Evolutionary conservation across 2,329 filamentous ascomycete genomes (phyloP), one percentile per base, ranked within the genome.

Genomic region (Diaporthe ampelina): DNA sequence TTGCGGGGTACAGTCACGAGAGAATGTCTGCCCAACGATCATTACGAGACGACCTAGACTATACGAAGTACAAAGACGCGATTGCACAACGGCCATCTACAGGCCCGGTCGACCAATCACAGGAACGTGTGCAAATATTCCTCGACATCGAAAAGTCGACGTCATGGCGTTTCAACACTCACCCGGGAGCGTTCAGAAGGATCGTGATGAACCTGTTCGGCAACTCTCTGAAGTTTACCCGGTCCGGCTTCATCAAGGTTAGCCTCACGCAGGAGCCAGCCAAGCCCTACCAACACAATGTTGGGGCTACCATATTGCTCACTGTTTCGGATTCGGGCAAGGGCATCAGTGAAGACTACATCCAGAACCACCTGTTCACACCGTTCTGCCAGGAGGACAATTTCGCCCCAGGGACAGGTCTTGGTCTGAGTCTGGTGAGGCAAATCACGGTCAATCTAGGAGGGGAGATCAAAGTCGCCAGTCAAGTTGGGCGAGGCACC

Each of bases 371-470:
- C 15, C 81, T 94, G 0, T 94, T 91, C 78, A 89, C 87, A 0
- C 90, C 91, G 0, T 94, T 94, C 74, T 82, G 86, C 0, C 92
- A 94, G 76, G 92, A 94, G 77, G 87, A 93, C 65, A 81, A 85
- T 0, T 80, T 94, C 0, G 85, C 88, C 0, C 87, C 89, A 0
- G 92, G 92, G 0, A 89, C 90, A 0, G 92, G 92, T 0, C 83
- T 94, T 0, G 92, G 93, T 0, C 81, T 94, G 35, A 91, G 89
- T 54, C 89, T 94, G 15, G 92, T 94, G 3, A 86, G 88, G 32
- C 84, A 86, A 69, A 89, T 94, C 11, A 88, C 92, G 0, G 85
- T 87, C 19, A 86, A 89, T 9, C 82, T 94, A 0, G 86, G 87
- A n/a, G 92, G 92, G 0, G 85, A 84, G 1, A 89, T 94, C 56